Evolutionary conservation across 1,284 basidiomycete genomes (phyloP), one percentile per base, ranked within the genome.

Genomic region (Apiotrichum domesticum): DNA sequence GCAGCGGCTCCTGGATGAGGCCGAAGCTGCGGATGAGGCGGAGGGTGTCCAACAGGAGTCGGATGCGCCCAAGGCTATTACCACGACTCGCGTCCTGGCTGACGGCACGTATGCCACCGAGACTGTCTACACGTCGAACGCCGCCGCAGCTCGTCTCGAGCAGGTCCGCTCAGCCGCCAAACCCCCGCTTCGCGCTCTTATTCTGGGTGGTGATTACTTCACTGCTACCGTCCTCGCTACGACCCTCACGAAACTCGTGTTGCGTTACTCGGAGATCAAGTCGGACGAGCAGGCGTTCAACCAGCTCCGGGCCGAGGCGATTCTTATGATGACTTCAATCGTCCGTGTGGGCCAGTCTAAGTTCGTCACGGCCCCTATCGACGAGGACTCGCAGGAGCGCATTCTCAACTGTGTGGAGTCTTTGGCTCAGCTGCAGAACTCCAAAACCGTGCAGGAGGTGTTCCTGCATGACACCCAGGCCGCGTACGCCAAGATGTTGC

Each of bases 101-200:
- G 96, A 99, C 70, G 96, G 96, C 13, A 98, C 95, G 3, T 98
- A 98, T 73, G 95, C 94, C 0, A 98, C 94, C 4, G 96, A 98
- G 79, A 91, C 91, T 0, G 90, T 90, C 10, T 97, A 87, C 77
- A 81, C 81, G 11, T 86, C 86, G 33, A 85, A 85, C 50, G 81
- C 85, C 29, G 80, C 83, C 45, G 78, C 81, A 45, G 86, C 85
- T 7, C 81, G 83, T 51, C 76, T 90, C 52, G 89, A 94, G 63
- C 85, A 86, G 42, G 87, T 89, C 62, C 92, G 92, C 74, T 83
- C 87, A 35, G 88, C 90, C 34, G 79, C 85, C 29, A 98, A 97
- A 77, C 95, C 95, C 2, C 93, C 94, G 35, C 79, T 98, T 52
- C 81, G 96, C 70, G 88, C 90, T 4, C 79, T 98, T 45, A 85